Percentiles rank a stretch among this genome's conserved stretches.
Evolutionary conservation across 2,329 filamentous ascomycete species (phyloP).

Genomic region (Myotisia sp.): DNA sequence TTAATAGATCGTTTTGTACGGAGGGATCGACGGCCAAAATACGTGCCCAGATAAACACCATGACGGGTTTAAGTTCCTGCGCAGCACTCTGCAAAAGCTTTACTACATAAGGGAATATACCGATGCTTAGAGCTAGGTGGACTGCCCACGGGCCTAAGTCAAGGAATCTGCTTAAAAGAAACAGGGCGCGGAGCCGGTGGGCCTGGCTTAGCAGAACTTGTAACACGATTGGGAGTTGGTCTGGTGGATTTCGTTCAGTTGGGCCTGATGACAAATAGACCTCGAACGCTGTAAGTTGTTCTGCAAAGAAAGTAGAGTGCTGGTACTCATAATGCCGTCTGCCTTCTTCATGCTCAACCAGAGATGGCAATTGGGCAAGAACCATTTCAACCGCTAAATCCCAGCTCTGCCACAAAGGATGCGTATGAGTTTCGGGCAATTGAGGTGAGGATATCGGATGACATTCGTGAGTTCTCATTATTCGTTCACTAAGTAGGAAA

Average conservation of each 20-base stretch:
- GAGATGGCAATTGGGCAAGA: slow-evolving; percentile 68
- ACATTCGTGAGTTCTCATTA: slow-evolving; percentile 94
- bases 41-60: slow-evolving; percentile 98
- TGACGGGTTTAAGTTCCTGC: slow-evolving; percentile 86
- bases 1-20: slow-evolving; percentile 84
- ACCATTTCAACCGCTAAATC: slow-evolving; percentile 95
- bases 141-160: slow-evolving; percentile 97
- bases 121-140: slow-evolving; percentile 92
- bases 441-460: slow-evolving; percentile 83
- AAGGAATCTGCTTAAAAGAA: slow-evolving; percentile 81
- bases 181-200: slow-evolving; percentile 77
- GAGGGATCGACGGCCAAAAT: slow-evolving; percentile 89
- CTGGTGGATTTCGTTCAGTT: slow-evolving; percentile 71
- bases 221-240: slow-evolving; percentile 89
- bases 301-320: slow-evolving; percentile 90
- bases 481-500: slow-evolving; percentile 81
- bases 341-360: slow-evolving; percentile 63
- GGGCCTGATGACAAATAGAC: slow-evolving; percentile 79
- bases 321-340: slow-evolving; percentile 74
- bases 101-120: slow-evolving; percentile 97
- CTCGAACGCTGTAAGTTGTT: slow-evolving; percentile 93
- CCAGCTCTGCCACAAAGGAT: slow-evolving; percentile 95
- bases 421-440: slow-evolving; percentile 87
- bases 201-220: slow-evolving; percentile 94
- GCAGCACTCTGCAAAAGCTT: slow-evolving; percentile 93